phyloP scores from a whole-genome alignment of 129 eudicot species.

The Tanacetum coccineum region DNA sequence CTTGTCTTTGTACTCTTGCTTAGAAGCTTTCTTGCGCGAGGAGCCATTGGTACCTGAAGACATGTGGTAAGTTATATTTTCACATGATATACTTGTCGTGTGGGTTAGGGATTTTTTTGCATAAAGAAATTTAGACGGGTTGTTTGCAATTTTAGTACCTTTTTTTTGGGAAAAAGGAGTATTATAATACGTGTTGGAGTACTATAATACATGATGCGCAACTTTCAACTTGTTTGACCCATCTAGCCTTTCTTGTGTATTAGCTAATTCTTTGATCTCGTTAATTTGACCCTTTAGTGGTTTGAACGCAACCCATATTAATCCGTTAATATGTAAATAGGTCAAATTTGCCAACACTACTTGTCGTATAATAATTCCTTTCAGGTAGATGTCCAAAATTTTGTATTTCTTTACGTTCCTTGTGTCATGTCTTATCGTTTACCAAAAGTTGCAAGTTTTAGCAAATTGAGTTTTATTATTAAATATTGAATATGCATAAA shows the following conservation, averaged over 20 bases:
- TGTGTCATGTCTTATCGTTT: background rate
- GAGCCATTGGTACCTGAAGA: conserved; percentile 99
- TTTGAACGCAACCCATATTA: background rate
- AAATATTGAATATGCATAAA: conserved; percentile 2
- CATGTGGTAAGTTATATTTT: conserved; percentile 72
- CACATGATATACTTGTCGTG: background rate
- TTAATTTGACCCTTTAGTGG: background rate
- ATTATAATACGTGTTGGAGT: background rate
- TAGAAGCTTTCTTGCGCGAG: conserved; percentile 93
- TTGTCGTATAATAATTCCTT: background rate
- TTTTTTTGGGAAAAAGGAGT: too few relatives aligned
- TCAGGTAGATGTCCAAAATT: conserved; percentile 1
- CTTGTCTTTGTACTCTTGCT: conserved; percentile 79
- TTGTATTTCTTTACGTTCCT: background rate
- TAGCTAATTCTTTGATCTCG: background rate
- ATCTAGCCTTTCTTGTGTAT: background rate
- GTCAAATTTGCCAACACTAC: background rate
- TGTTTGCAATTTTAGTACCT: background rate
- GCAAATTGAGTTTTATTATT: background rate
- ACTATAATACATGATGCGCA: background rate
- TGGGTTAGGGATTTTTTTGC: background rate
- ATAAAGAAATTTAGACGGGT: background rate
- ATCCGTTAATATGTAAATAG: background rate
- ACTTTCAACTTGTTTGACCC: background rate
- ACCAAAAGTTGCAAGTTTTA: background rate